phyloP scores from a whole-genome alignment of 2,329 filamentous ascomycete genomes.

The Colletotrichum eleusines region DNA sequence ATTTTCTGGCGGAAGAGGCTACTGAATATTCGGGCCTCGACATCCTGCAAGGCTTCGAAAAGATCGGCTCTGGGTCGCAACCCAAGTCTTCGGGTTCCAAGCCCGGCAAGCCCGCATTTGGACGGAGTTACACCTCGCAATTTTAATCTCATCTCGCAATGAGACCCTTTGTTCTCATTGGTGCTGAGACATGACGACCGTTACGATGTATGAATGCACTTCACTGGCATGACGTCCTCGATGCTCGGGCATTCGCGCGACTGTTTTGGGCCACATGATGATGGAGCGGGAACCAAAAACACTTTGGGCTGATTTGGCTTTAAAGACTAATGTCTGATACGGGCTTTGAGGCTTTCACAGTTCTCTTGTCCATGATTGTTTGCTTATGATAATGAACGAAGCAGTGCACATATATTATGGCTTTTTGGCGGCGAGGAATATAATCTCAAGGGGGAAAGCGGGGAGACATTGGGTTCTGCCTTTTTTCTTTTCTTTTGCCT shows the following conservation, averaged over 20 bases:
- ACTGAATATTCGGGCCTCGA: constrained; percentile 73
- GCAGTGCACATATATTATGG: constrained; percentile 39
- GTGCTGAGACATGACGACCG: constrained; percentile 39
- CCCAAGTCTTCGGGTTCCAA: constrained; percentile 49
- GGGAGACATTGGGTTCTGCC: constrained; percentile 4
- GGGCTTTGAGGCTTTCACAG: constrained; percentile 37
- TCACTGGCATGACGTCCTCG: constrained; percentile 40
- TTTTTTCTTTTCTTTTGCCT: not conserved
- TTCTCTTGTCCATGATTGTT: constrained; percentile 39
- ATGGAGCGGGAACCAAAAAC: constrained; percentile 36
- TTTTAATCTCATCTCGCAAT: constrained; percentile 47
- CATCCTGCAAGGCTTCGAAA: constrained; percentile 80
- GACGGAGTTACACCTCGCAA: constrained; percentile 53
- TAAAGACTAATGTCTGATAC: constrained; percentile 40
- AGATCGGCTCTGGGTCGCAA: constrained; percentile 70
- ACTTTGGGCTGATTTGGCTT: constrained; percentile 31
- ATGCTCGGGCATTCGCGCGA: constrained; percentile 34
- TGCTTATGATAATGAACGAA: constrained; percentile 43
- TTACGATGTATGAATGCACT: constrained; percentile 44
- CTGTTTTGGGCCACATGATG: constrained; percentile 39
- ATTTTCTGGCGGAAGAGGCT: constrained; percentile 69
- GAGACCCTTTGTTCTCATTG: constrained; percentile 31
- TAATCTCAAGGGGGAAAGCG: constrained; percentile 3
- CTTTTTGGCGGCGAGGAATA: constrained; percentile 23
- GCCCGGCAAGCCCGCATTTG: constrained; percentile 51